Evolutionary conservation across 1,139 yeast species (phyloP), one percentile per base, ranked within the genome.

Genomic region (Yamadazyma dushanensis): DNA sequence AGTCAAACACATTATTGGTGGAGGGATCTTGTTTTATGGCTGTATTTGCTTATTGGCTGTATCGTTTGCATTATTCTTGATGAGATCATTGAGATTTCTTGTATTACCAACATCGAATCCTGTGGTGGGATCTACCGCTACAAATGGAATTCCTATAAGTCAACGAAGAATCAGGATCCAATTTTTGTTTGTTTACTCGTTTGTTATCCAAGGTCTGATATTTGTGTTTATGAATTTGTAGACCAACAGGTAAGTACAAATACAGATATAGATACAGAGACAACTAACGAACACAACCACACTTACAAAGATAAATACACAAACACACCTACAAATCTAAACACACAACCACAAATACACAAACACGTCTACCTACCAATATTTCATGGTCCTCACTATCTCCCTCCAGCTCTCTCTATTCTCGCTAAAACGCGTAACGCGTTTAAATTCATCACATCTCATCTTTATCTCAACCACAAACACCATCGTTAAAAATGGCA

Each of bases 151-250:
- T 45, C 74, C 81, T 36, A 76, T 80, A 34, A 77, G 78, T 32
- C 88, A 86, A 50, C 75, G 94, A 48, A 83, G 88, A 57, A 78
- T 88, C 36, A 79, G 97, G 46, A 83, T 88, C 46, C 92, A 88
- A 55, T 90, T 88, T 57, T 68, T 92, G 50, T 89, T 92, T 55
- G 70, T 85, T 30, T 92, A 92, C 62, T 81, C 96, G 8, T 89
- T 89, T 52, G 73, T 87, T 19, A 71, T 89, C 51, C 98, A 92
- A 64, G 76, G 85, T 2, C 44, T 67, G 31, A 57, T 67, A 20
- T 59, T 66, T 35, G 51, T 64, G 21, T 66, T 62, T 39, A 65
- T 67, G 72, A 47, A 47, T 26, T 39, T 44, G 18, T 40, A 38
- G 33, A 13, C 8, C 8, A 26, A 6, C 8, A 14, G 26, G 8